Percentiles rank a stretch among this genome's conserved stretches.
Conservation (phyloP, 2,329 filamentous ascomycete species). For the Zymoseptoria ardabiliae region DNA sequence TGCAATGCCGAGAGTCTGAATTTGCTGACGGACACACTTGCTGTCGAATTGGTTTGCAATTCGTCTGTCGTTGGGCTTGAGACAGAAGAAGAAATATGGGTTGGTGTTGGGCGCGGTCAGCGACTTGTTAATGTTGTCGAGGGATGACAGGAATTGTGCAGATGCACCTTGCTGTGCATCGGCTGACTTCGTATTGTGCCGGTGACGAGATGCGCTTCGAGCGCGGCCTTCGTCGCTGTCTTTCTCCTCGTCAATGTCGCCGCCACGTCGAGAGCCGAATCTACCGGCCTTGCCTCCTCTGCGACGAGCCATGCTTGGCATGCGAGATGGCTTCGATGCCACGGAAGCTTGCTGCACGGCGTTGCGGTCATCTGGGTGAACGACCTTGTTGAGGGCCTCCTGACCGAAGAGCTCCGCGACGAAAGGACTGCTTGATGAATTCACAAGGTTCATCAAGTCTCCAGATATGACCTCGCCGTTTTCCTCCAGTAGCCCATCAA, state of each 20-base stretch:
- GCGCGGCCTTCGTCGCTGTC: slow-evolving; percentile 28
- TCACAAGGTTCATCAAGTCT: slow-evolving; percentile 90
- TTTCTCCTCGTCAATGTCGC: slow-evolving; percentile 41
- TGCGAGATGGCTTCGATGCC: slow-evolving; percentile 86
- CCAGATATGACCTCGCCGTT: slow-evolving; percentile 95
- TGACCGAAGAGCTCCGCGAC: slow-evolving; percentile 90
- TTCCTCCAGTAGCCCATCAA: slow-evolving; percentile 82
- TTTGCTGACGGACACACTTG: slow-evolving; percentile 90
- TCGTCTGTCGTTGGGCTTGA: slow-evolving; percentile 93
- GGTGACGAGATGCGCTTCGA: slow-evolving; percentile 30
- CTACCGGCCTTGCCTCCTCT: slow-evolving; percentile 54
- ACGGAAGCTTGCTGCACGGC: slow-evolving; percentile 95
- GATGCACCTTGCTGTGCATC: slow-evolving; percentile 74
- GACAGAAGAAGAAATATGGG: slow-evolving; percentile 90
- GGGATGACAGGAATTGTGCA: slow-evolving; percentile 79
- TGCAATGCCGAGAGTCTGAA: slow-evolving; percentile 92
- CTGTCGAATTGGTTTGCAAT: slow-evolving; percentile 99
- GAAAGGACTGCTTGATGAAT: slow-evolving; percentile 79
- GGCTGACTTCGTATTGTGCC: slow-evolving; percentile 27
- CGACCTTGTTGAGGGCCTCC: slow-evolving; percentile 82
- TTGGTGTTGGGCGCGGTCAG: slow-evolving; percentile 78
- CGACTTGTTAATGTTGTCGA: slow-evolving; percentile 87
- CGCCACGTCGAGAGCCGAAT: slow-evolving; percentile 35
- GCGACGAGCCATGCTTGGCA: slow-evolving; percentile 83
- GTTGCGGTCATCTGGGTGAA: slow-evolving; percentile 83